These are phyloP conservation scores for Rhexocercosporidium sp. DNA, from an alignment of 2,329 filamentous ascomycete species.

Conservation along the genomic window DNA sequence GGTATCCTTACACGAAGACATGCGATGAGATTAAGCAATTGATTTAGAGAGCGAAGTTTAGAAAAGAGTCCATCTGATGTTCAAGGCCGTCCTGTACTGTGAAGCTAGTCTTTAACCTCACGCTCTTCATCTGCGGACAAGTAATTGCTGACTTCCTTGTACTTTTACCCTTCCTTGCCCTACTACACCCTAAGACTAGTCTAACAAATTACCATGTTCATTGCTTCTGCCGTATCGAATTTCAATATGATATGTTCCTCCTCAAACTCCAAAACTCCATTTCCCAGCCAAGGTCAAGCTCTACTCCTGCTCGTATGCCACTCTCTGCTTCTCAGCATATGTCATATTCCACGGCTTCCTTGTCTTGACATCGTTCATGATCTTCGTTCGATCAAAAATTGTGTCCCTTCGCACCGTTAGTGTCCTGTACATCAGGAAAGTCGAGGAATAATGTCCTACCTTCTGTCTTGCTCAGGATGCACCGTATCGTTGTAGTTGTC, in stretches of 20 bases:
- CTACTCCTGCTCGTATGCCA: slow-evolving; percentile 3
- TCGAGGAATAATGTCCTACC: slow-evolving; percentile 13
- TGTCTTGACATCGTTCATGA: slow-evolving; percentile 30
- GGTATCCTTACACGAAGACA: too few relatives aligned
- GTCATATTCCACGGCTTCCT: slow-evolving; percentile 35
- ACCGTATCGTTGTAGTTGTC: slow-evolving; percentile 28
- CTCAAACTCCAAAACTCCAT: slow-evolving; percentile 8
- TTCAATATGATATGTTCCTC: not conserved
- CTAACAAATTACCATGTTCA: too few relatives aligned
- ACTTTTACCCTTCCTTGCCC: too few relatives aligned
- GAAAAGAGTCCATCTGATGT: too few relatives aligned
- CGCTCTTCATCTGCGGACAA: too few relatives aligned
- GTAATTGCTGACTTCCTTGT: too few relatives aligned
- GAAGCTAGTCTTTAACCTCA: too few relatives aligned
- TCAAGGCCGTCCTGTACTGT: too few relatives aligned
- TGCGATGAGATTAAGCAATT: too few relatives aligned
- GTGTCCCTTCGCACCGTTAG: slow-evolving; percentile 23
- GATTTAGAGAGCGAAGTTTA: too few relatives aligned
- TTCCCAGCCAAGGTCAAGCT: not conserved
- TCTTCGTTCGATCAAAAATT: slow-evolving; percentile 31
- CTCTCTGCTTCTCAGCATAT: slow-evolving; percentile 27
- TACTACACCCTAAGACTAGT: too few relatives aligned
- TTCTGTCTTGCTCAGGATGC: slow-evolving; percentile 25
- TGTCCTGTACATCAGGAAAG: not conserved
- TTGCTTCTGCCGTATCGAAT: too few relatives aligned